Evolutionary conservation across 805 yeast genomes (phyloP), one percentile per base, ranked within the genome.

Genomic region (Ogataea wickerhamii): DNA sequence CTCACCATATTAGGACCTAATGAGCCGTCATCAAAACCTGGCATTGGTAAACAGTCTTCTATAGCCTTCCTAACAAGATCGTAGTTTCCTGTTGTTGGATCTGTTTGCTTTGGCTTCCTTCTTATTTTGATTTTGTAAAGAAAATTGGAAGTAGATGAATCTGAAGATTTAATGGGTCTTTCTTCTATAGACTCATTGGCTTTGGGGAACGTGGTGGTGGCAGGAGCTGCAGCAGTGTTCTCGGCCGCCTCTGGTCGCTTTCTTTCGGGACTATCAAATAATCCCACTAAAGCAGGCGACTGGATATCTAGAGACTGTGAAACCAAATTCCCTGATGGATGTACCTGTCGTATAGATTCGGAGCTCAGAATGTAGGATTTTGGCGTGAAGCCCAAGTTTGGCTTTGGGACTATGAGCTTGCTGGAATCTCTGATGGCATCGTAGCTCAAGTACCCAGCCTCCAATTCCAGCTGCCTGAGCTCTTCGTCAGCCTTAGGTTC

Each of bases 1-100:
- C 95, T 76, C 18, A 87, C 77, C 28, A 87, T 65, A 12, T 82
- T 77, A 7, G 95, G 96, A 1, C 89, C 93, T 44, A 78, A 82
- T 18, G 80, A 77, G 25, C 76, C 78, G 47, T 78, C 81, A 51
- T 82, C 89, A 55, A 74, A 80, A 14, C 70, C 53, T 17, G 68
- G 56, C 38, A 50, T 47, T 14, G 60, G 57, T 19, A 70, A 47
- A 16, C 52, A 47, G 12, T 54, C 52, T 32, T 45, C 49, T 18
- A 73, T 70, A 5, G 63, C 73, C 25, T 55, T 55, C 28, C 56
- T 56, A 5, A 71, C 63, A 1, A 54, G 44, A 1, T 61, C 61
- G 32, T 62, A 65, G 19, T 62, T 56, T 5, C 49, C 53, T 28
- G 30, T 44, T 12, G 60, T 55, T 18, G 55, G 56, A 37, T 56